Conservation (phyloP, 208 protist genomes). For the Pavlovales sp. region DNA sequence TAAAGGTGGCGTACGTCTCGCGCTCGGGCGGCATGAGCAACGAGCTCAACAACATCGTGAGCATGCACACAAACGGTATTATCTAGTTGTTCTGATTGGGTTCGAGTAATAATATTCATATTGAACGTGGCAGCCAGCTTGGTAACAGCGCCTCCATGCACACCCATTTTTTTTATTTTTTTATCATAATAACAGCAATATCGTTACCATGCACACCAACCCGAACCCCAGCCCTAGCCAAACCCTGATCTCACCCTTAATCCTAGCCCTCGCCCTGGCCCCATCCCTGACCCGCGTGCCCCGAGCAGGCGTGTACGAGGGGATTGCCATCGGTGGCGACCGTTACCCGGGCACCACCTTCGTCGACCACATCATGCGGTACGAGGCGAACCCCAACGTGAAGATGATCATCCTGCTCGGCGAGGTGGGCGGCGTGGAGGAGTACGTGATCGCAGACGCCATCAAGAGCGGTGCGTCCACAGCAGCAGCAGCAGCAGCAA, state of each 20-base stretch:
- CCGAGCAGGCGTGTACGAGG: slow-evolving; percentile 66
- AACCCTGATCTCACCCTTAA: too few relatives aligned
- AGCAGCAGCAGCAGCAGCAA: too few relatives aligned
- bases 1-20: slow-evolving; percentile 77
- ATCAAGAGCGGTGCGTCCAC: slow-evolving; percentile 56
- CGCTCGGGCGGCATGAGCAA: slow-evolving; percentile 75
- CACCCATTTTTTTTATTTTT: too few relatives aligned
- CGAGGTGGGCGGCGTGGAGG: slow-evolving; percentile 64
- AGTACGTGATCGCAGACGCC: slow-evolving; percentile 66
- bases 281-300: not conserved
- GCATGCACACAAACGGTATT: slow-evolving; percentile 65
- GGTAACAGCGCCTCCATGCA: too few relatives aligned
- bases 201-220: too few relatives aligned
- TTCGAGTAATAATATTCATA: not conserved
- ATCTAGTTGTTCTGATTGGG: not conserved
- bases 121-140: too few relatives aligned
- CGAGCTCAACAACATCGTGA: slow-evolving; percentile 79
- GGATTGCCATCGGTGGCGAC: slow-evolving; percentile 77
- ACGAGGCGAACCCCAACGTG: slow-evolving; percentile 62
- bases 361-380: slow-evolving; percentile 73
- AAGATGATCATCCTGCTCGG: slow-evolving; percentile 78
- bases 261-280: too few relatives aligned
- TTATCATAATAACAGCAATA: too few relatives aligned
- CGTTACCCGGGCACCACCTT: slow-evolving; percentile 71
- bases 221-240: too few relatives aligned